These are phyloP conservation scores for Phellinidium pouzarii DNA, from an alignment of 1,284 basidiomycete genomes.

Conservation along the genomic window DNA sequence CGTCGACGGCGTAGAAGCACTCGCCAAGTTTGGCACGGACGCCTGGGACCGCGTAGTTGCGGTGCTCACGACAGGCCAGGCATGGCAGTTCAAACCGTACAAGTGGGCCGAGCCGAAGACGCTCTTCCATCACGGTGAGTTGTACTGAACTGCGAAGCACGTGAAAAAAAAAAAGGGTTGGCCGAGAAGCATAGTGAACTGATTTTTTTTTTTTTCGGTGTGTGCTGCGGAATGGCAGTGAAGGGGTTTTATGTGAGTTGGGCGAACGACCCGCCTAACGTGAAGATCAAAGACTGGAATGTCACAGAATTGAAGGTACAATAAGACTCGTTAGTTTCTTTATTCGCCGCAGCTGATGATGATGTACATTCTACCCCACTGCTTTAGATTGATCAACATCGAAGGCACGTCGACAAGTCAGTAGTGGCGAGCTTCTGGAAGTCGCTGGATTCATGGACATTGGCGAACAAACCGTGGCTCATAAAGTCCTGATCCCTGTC, in stretches of 20 bases:
- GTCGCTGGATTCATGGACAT: conserved; percentile 80
- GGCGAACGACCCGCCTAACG: conserved; percentile 85
- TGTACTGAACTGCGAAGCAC: neutral
- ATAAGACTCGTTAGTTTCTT: conserved; percentile 10
- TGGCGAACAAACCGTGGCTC: conserved; percentile 71
- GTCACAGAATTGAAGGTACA: conserved; percentile 85
- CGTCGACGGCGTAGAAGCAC: conserved; percentile 88
- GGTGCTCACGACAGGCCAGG: conserved; percentile 95
- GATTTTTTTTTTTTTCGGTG: neutral
- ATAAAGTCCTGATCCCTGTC: conserved; percentile 31
- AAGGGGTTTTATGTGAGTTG: conserved; percentile 92
- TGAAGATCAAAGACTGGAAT: conserved; percentile 93
- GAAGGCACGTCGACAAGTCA: conserved; percentile 93
- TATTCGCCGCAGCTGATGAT: neutral
- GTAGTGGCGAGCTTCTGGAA: conserved; percentile 96
- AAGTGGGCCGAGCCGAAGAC: conserved; percentile 91
- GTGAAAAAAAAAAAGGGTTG: too few relatives aligned
- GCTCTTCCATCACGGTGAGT: conserved; percentile 86
- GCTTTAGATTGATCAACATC: conserved; percentile 78
- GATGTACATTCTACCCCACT: neutral
- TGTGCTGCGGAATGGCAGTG: conserved; percentile 41
- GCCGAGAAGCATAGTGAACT: too few relatives aligned
- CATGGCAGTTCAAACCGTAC: conserved; percentile 96
- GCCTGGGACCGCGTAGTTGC: conserved; percentile 95
- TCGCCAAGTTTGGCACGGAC: conserved; percentile 85